phyloP scores from a whole-genome alignment of 2,329 filamentous ascomycete genomes.

The Cercospora berteroae region DNA sequence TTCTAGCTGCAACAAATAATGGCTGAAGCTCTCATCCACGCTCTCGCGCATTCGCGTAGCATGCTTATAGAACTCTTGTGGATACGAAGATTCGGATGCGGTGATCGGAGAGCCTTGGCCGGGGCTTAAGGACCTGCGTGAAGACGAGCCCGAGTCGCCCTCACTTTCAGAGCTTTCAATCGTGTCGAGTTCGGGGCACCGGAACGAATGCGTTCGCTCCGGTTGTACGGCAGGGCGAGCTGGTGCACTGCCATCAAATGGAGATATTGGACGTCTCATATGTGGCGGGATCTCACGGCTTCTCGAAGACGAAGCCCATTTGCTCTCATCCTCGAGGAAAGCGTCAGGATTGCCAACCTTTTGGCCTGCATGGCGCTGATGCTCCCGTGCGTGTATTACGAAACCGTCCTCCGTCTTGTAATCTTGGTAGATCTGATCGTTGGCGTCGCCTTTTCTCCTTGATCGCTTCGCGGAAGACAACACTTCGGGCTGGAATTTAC shows the following conservation, averaged over 20 bases:
- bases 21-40: constrained; percentile 72
- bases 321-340: constrained; percentile 14
- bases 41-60: constrained; percentile 60
- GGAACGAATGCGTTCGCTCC: constrained; percentile 53
- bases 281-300: constrained; percentile 25
- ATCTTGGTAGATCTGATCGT: constrained; percentile 60
- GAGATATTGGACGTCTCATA: constrained; percentile 29
- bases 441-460: constrained; percentile 63
- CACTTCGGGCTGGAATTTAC: constrained; percentile 72
- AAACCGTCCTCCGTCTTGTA: constrained; percentile 63
- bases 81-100: constrained; percentile 48
- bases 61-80: constrained; percentile 48
- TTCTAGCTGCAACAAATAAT: constrained; percentile 75
- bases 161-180: constrained; percentile 59
- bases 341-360: constrained; percentile 14
- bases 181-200: constrained; percentile 59
- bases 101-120: constrained; percentile 43
- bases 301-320: constrained; percentile 6
- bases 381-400: constrained; percentile 33
- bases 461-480: constrained; percentile 76
- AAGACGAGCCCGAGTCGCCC: constrained; percentile 44
- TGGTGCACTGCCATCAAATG: constrained; percentile 37
- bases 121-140: constrained; percentile 42
- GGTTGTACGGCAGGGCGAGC: constrained; percentile 36
- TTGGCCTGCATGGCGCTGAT: constrained; percentile 31